Evolutionary conservation across 768 basidiomycete species (phyloP).

Genomic region (Rhodosporidiobolus sp.): DNA sequence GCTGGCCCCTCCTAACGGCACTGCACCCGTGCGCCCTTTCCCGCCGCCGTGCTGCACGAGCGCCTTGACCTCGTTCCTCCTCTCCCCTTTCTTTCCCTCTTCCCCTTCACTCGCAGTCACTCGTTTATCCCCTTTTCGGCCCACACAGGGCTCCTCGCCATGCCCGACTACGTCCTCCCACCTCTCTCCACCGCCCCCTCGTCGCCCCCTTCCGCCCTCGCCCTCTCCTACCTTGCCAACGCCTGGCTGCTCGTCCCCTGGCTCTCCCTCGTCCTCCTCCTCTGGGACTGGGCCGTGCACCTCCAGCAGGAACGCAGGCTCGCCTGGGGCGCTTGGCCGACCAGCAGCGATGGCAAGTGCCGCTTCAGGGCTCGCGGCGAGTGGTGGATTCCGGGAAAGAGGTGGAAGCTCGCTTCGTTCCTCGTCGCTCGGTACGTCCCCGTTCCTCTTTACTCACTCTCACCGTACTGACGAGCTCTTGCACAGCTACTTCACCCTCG

Average conservation of each 20-base stretch:
- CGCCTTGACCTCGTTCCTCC: too few species aligned
- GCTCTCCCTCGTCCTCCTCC: slow-evolving; percentile 7
- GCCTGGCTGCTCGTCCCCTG: not conserved
- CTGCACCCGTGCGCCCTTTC: too few species aligned
- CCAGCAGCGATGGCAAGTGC: too few species aligned
- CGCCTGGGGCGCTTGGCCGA: not conserved
- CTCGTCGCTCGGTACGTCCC: not conserved
- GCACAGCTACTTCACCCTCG: slow-evolving; percentile 1
- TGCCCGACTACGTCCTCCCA: not conserved
- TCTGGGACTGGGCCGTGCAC: slow-evolving; percentile 8
- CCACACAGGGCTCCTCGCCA: not conserved
- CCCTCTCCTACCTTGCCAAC: not conserved
- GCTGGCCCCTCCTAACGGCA: too few species aligned
- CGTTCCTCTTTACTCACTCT: too few species aligned
- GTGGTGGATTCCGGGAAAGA: not conserved
- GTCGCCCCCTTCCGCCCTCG: not conserved
- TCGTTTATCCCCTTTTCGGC: not conserved
- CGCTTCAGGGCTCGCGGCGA: not conserved
- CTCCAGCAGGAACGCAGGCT: not conserved
- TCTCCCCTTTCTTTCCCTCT: too few species aligned
- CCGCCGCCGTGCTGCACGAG: too few species aligned
- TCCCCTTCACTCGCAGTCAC: not conserved
- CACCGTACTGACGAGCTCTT: not conserved
- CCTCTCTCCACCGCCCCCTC: not conserved
- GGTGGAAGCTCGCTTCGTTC: not conserved